These are phyloP conservation scores for Theobroma cacao DNA, from an alignment of 345 rosid species.

Conservation along the genomic window DNA sequence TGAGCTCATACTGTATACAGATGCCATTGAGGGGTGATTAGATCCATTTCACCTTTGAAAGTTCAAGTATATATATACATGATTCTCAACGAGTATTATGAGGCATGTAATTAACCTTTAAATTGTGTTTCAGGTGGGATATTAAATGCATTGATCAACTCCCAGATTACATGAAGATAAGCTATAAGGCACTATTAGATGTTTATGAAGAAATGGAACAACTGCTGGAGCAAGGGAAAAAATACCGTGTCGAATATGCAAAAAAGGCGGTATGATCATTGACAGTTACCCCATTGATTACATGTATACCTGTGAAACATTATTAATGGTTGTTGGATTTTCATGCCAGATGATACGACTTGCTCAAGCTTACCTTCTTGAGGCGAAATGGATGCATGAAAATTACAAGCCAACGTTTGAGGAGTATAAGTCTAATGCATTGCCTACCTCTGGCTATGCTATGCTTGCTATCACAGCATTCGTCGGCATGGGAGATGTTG, in stretches of 20 bases:
- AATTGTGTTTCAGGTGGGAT: constrained; percentile 26
- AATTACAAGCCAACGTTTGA: constrained; percentile 25
- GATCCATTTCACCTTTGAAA: not conserved
- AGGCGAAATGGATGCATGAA: constrained; percentile 32
- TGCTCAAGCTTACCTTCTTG: constrained; percentile 17
- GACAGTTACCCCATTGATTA: too few species aligned
- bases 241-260: constrained; percentile 19
- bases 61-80: too few species aligned
- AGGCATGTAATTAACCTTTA: not conserved
- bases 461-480: constrained; percentile 17
- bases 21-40: constrained; percentile 24
- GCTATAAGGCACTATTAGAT: constrained; percentile 25
- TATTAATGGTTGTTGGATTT: not conserved
- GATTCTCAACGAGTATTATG: not conserved
- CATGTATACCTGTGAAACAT: not conserved
- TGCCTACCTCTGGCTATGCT: constrained; percentile 7
- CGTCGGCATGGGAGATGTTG: constrained; percentile 31
- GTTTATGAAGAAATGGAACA: constrained; percentile 30
- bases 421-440: constrained; percentile 28
- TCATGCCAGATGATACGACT: constrained; percentile 25
- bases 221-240: constrained; percentile 16
- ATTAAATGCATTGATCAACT: constrained; percentile 10
- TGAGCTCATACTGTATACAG: constrained; percentile 21
- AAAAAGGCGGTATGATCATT: constrained; percentile 30
- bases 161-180: constrained; percentile 34